Evolutionary conservation across 2,329 filamentous ascomycete species (phyloP).

Genomic region (Elsinoe fawcettii): DNA sequence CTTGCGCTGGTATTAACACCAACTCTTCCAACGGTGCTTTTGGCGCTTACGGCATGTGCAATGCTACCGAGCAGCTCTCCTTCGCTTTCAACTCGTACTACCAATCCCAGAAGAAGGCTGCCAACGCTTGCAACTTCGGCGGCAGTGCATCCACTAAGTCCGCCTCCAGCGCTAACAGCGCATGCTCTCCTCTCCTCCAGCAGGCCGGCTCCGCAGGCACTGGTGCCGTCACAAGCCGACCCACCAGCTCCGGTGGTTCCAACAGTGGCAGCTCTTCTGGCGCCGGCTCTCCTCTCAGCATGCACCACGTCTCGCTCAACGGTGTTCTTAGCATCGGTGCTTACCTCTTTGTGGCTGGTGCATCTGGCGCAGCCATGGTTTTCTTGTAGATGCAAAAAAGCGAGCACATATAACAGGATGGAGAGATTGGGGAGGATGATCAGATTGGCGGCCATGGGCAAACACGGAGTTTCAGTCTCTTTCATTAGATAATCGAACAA

Average conservation of each 20-base stretch:
- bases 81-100: constrained; percentile 71
- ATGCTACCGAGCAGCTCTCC: constrained; percentile 59
- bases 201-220: constrained; percentile 56
- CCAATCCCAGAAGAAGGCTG: constrained; percentile 43
- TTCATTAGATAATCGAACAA: constrained; percentile 14
- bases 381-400: constrained; percentile 38
- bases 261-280: constrained; percentile 23
- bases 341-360: constrained; percentile 43
- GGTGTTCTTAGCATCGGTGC: constrained; percentile 40
- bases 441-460: not conserved
- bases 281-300: constrained; percentile 37
- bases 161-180: constrained; percentile 37
- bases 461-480: constrained; percentile 11
- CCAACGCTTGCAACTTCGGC: constrained; percentile 62
- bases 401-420: not conserved
- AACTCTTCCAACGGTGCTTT: constrained; percentile 62
- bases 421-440: not conserved
- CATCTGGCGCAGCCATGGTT: constrained; percentile 49
- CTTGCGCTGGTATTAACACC: constrained; percentile 61
- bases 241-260: constrained; percentile 31
- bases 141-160: constrained; percentile 55
- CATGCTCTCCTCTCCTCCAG: constrained; percentile 53
- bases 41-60: constrained; percentile 73
- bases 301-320: constrained; percentile 38
- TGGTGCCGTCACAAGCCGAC: constrained; percentile 45